Conservation (phyloP, 73 alveolate species). For the Tetrahymena borealis region DNA sequence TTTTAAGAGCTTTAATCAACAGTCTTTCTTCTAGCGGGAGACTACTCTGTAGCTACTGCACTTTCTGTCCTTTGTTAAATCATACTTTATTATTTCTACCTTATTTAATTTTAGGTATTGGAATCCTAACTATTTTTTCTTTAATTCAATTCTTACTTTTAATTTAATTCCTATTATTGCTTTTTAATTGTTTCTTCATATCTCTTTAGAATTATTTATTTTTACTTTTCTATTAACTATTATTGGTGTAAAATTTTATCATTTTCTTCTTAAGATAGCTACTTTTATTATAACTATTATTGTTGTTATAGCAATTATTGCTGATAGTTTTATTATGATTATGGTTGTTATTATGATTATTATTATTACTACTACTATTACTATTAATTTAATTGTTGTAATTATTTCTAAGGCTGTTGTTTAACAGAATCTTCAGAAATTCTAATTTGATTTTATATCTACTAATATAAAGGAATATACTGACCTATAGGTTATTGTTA, state of each 20-base stretch:
- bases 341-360: background rate
- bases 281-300: background rate
- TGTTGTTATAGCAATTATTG: no score
- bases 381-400: background rate
- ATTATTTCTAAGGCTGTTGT: background rate
- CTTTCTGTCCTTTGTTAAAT: background rate
- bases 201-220: background rate
- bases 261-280: background rate
- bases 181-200: background rate
- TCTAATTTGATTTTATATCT: background rate
- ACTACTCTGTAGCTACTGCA: background rate
- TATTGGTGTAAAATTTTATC: background rate
- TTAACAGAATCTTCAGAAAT: background rate
- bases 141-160: background rate
- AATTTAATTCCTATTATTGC: background rate
- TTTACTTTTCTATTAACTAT: background rate
- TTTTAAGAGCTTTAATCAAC: background rate
- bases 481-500: background rate
- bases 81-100: background rate
- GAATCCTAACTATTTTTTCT: background rate
- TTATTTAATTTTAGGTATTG: background rate
- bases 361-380: background rate
- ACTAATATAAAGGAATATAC: background rate
- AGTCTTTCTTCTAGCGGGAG: background rate
- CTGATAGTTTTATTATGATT: background rate